Evolutionary conservation across 2,329 filamentous ascomycete species (phyloP), one percentile per base, ranked within the genome.

Genomic region (Beauveria brongniartii): DNA sequence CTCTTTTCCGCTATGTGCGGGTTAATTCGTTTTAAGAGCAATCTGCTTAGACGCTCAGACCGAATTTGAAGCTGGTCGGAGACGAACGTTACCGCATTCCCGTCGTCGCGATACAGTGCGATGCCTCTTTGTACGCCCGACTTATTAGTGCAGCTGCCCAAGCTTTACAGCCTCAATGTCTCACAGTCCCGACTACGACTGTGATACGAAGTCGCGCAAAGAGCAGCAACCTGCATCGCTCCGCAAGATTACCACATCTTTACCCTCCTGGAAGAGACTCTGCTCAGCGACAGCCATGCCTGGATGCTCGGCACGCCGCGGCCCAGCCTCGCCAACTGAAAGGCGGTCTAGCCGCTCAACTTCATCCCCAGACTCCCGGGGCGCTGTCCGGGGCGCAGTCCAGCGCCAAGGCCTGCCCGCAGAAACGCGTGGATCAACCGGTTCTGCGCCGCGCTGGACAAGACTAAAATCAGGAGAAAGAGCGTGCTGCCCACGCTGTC

Each of bases 31-130:
- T 61, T 26, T 3, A 37, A 14, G 30, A 85, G 55, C 87, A 91
- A 83, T 86, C 88, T 0, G 74, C 77, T 3, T 79, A 82, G 40
- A 76, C 90, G 69, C 88, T 88, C 7, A 84, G 88, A 28, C 86
- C 86, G 1, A 86, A 89, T 69, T 69, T 90, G 16, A 72, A 75
- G 20, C 74, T 76, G 1, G 78, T 91, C 16, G 86, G 85, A 28
- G 78, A 90, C 59, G 74, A 77, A 7, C 87, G 92, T 73, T 82
- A 88, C 4, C 86, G 88, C 61, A 90, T 90, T 61, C 88, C 88
- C 1, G 68, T 91, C 55, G 72, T 91, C 55, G 74, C 83, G 24
- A 84, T 90, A 65, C 87, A 86, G 18, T 77, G 82, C 6, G 83
- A 89, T 68, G 74, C 91, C 48, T 91, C 90, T 74, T 76, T 84